phyloP scores from a whole-genome alignment of 257 asterid species.

The Capsicum pubescens region DNA sequence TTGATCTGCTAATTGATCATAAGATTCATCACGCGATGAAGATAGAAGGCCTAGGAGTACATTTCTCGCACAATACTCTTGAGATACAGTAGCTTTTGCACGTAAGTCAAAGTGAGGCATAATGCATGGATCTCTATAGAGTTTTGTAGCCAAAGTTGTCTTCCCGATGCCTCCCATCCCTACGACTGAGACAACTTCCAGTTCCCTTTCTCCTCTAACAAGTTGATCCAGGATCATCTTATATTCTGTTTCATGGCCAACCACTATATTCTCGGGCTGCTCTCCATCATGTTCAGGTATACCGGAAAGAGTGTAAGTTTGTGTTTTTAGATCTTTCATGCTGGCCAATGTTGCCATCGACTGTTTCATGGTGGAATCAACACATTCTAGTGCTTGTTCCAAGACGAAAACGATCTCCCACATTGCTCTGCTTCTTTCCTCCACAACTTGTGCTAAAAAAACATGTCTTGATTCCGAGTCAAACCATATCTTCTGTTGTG shows the following conservation, averaged over 20 bases:
- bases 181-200: constrained; percentile 10
- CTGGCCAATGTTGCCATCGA: neutral
- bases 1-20: neutral
- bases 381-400: neutral
- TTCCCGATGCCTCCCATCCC: constrained; percentile 36
- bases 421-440: neutral
- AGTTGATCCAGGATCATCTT: neutral
- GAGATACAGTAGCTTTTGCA: constrained; percentile 29
- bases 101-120: constrained; percentile 4
- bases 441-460: neutral
- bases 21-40: neutral
- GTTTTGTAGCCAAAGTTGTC: constrained; percentile 32
- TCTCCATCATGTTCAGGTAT: neutral
- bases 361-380: neutral
- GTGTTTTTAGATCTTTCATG: neutral
- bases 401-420: neutral
- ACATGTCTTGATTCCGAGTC: neutral
- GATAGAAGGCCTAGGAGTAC: constrained; percentile 27
- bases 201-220: neutral
- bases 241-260: neutral
- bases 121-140: neutral
- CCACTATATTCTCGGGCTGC: neutral
- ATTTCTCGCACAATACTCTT: neutral
- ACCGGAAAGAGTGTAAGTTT: neutral
- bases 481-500: neutral